phyloP scores from a whole-genome alignment of 768 basidiomycete genomes.

The Paxillus rubicundulus region DNA sequence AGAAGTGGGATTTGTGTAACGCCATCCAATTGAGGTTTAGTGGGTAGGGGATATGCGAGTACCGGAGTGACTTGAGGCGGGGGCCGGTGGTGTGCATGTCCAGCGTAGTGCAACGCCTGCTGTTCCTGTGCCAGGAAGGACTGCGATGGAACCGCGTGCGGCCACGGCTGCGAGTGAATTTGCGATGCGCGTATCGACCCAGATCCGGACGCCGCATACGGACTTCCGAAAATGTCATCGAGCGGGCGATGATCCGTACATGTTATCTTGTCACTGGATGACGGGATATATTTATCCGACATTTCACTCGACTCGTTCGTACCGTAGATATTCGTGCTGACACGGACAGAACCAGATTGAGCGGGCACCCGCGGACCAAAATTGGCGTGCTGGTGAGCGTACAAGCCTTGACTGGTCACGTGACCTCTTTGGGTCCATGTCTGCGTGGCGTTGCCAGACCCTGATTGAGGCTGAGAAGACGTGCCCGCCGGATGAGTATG shows the following conservation, averaged over 20 bases:
- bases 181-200: not conserved
- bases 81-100: not conserved
- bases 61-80: not conserved
- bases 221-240: conserved; percentile 24
- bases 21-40: conserved; percentile 19
- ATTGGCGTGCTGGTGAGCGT: not conserved
- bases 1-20: conserved; percentile 21
- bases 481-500: not conserved
- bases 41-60: conserved; percentile 18
- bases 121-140: not conserved
- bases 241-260: conserved; percentile 27
- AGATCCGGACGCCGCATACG: not conserved
- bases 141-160: not conserved
- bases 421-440: not conserved
- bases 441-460: not conserved
- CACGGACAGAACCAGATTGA: not conserved
- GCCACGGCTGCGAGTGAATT: not conserved
- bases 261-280: conserved; percentile 28
- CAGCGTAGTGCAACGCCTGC: not conserved
- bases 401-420: not conserved
- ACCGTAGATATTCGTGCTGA: not conserved
- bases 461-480: not conserved
- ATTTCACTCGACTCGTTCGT: not conserved
- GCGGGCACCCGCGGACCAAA: not conserved
- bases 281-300: conserved; percentile 26